Evolutionary conservation across 129 eudicot genomes (phyloP), one percentile per base, ranked within the genome.

Genomic region (Rutidosis leptorrhynchoides): DNA sequence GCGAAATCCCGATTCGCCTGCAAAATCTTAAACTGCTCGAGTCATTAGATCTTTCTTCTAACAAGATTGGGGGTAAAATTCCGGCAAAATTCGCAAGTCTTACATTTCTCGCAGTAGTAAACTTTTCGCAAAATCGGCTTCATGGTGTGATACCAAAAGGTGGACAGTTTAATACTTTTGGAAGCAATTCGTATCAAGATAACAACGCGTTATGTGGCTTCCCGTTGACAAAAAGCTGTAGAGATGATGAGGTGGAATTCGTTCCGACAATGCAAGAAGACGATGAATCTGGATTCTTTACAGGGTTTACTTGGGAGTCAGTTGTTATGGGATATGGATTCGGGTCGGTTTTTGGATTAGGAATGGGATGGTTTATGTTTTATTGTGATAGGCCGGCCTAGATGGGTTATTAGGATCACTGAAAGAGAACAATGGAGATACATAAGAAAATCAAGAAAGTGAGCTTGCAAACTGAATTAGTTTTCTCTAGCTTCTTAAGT

Each of bases 111-210:
- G 26, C 32, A 0, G 37, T 46, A 2, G 68, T 72, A 53, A 67
- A 76, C 12, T 74, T 76, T 71, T 80, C 84, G 1, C 54, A 72
- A 1, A 80, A 80, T 63, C 28, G 5, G 58, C 75, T 80, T 67
- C 70, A 23, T 23, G 84, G 84, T 8, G 29, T 43, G 21, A 71
- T 76, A 66, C 84, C 84, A 4, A 49, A 58, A 61, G 81, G 84
- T 15, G 46, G 71, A 12, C 81, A 80, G 33, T 72, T 81, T 23
- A 28, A 55, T 43, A 81, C 79, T 1, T 81, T 76, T 19, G 66
- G 1, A 23, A 72, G 21, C 19, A n/a, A 14, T 67, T 76, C 81
- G 0, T 76, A 20, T 32, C 20, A 19, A 58, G 79, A 72, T 51
- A 81, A 81, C 27, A 6, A 20, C 3, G 85, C 53, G 8, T 68